phyloP scores from a whole-genome alignment of 1,284 basidiomycete species.

The Tetrapyrgos nigripes region DNA sequence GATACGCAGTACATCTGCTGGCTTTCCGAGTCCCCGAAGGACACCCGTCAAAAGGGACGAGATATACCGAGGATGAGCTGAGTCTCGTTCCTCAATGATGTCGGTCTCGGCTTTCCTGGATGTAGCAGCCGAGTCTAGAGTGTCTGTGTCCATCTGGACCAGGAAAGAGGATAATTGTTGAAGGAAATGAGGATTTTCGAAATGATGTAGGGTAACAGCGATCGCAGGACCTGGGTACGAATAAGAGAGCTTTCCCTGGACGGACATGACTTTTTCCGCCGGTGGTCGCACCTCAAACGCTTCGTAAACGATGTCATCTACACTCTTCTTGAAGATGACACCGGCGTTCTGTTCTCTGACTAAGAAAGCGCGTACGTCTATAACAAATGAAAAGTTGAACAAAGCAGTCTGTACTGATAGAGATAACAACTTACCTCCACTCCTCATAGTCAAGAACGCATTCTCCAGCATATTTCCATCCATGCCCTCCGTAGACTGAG shows the following conservation, averaged over 20 bases:
- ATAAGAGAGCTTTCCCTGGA: constrained; percentile 44
- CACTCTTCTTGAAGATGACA: constrained; percentile 41
- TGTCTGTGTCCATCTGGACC: constrained; percentile 18
- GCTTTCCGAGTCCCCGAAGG: constrained; percentile 36
- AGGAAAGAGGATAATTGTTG: constrained; percentile 20
- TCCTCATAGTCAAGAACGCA: constrained; percentile 20
- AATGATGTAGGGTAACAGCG: constrained; percentile 16
- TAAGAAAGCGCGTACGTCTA: constrained; percentile 38
- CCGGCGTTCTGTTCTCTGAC: constrained; percentile 51
- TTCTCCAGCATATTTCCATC: constrained; percentile 4
- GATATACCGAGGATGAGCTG: constrained; percentile 13
- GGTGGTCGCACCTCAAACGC: constrained; percentile 50
- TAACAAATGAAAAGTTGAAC: neutral
- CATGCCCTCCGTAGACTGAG: neutral
- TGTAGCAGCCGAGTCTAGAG: constrained; percentile 4
- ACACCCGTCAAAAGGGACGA: constrained; percentile 30
- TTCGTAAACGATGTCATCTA: constrained; percentile 38
- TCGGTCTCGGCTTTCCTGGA: constrained; percentile 8
- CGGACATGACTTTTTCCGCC: constrained; percentile 39
- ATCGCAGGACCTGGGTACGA: constrained; percentile 37
- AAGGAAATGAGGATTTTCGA: constrained; percentile 27
- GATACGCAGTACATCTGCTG: constrained; percentile 27
- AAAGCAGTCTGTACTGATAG: neutral
- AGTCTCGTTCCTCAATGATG: constrained; percentile 7
- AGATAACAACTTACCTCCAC: constrained; percentile 24